These are phyloP conservation scores for Lachnum nothofagi DNA, from an alignment of 2,329 filamentous ascomycete genomes.

Conservation along the genomic window DNA sequence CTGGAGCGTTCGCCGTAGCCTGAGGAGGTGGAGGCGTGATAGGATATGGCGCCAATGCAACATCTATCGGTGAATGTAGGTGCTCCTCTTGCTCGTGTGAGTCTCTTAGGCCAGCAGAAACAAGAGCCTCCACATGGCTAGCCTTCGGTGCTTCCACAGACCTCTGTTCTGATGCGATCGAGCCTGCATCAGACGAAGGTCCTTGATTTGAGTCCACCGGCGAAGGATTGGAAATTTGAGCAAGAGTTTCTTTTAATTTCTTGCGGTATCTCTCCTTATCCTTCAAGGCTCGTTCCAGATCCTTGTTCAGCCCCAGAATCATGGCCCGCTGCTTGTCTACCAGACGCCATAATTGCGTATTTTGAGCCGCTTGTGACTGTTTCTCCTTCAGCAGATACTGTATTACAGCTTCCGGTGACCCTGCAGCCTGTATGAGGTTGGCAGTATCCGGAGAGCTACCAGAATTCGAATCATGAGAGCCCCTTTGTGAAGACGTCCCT, in stretches of 20 bases:
- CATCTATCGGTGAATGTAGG: slow-evolving; percentile 53
- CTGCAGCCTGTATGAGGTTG: slow-evolving; percentile 74
- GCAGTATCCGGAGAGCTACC: slow-evolving; percentile 69
- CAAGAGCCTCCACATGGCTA: slow-evolving; percentile 21
- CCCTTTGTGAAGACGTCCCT: slow-evolving; percentile 53
- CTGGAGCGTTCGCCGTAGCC: background rate
- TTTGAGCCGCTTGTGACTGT: slow-evolving; percentile 80
- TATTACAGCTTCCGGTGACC: slow-evolving; percentile 83
- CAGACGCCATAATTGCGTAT: slow-evolving; percentile 86
- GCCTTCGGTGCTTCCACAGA: slow-evolving; percentile 11
- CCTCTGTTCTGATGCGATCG: slow-evolving; percentile 20
- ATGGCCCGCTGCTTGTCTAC: slow-evolving; percentile 95
- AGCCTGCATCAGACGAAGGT: slow-evolving; percentile 25
- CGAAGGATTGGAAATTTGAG: slow-evolving; percentile 32
- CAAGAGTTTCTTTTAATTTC: slow-evolving; percentile 73
- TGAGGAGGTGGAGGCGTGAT: slow-evolving; percentile 53
- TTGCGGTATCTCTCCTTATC: slow-evolving; percentile 92
- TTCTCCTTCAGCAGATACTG: slow-evolving; percentile 88
- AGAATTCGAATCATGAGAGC: slow-evolving; percentile 46
- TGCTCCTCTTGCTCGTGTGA: slow-evolving; percentile 20
- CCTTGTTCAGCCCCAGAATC: slow-evolving; percentile 89
- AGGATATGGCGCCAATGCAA: slow-evolving; percentile 57
- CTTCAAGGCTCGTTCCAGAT: slow-evolving; percentile 82
- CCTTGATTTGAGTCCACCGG: slow-evolving; percentile 30
- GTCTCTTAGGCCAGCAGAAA: slow-evolving; percentile 27